These are phyloP conservation scores for Mortierella alpina DNA, from an alignment of 192 early-diverging fungal genomes.

Conservation along the genomic window DNA sequence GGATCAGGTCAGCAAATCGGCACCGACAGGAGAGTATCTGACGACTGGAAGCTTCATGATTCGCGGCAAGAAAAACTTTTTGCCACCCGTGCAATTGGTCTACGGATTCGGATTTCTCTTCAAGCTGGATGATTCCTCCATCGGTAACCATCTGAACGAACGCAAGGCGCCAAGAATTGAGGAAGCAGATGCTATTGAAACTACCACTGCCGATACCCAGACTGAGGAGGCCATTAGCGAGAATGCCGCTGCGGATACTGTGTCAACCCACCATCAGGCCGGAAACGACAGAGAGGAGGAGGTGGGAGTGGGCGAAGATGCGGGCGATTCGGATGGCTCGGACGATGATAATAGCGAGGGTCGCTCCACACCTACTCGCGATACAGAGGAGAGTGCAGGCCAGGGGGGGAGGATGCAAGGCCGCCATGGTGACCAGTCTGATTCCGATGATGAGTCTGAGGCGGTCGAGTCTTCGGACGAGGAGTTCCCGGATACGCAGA, in stretches of 20 bases:
- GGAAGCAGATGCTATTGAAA: slow-evolving; percentile 49
- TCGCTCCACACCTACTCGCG: slow-evolving; percentile 7
- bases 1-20: slow-evolving; percentile 85
- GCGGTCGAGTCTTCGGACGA: slow-evolving; percentile 56
- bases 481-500: slow-evolving; percentile 66
- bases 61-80: slow-evolving; percentile 91
- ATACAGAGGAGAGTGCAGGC: slow-evolving; percentile 8
- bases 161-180: slow-evolving; percentile 59
- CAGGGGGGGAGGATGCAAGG: slow-evolving; percentile 9
- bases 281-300: slow-evolving; percentile 11
- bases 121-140: slow-evolving; percentile 84
- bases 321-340: slow-evolving; percentile 31
- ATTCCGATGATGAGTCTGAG: slow-evolving; percentile 45
- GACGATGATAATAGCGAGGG: slow-evolving; percentile 33
- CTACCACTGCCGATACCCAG: not conserved
- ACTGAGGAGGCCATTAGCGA: not conserved
- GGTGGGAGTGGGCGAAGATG: slow-evolving; percentile 31
- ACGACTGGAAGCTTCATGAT: slow-evolving; percentile 94
- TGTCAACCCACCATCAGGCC: not conserved
- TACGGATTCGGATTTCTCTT: slow-evolving; percentile 98
- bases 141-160: slow-evolving; percentile 82
- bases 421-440: slow-evolving; percentile 21
- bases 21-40: slow-evolving; percentile 92
- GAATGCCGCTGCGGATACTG: not conserved
- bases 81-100: slow-evolving; percentile 92